Percentiles rank a stretch among this genome's conserved stretches.
Conservation (phyloP, 78 protist genomes). For the Pigoraptor vietnamica region DNA sequence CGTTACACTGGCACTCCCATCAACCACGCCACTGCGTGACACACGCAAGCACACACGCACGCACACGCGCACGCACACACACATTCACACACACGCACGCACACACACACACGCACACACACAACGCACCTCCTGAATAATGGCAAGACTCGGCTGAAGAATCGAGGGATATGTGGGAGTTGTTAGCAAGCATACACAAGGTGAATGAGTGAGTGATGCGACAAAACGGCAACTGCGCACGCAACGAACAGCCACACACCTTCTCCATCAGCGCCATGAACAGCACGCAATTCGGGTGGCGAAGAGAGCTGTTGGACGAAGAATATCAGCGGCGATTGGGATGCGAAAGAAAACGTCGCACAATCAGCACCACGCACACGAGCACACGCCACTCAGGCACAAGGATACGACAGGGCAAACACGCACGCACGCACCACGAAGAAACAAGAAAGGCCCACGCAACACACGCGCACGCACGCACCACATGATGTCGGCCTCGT, state of each 20-base stretch:
- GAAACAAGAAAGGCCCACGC: too few relatives aligned
- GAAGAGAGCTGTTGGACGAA: neutral
- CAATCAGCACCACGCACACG: neutral
- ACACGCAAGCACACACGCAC: neutral
- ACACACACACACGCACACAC: neutral
- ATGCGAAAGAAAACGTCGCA: neutral
- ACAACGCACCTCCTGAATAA: neutral
- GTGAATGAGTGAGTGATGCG: too few relatives aligned
- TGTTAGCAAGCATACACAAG: too few relatives aligned
- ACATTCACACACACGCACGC: neutral
- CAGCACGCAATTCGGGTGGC: neutral
- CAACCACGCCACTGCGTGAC: too few relatives aligned
- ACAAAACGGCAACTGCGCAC: too few relatives aligned
- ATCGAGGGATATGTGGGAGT: too few relatives aligned
- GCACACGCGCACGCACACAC: neutral
- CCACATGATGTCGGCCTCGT: neutral
- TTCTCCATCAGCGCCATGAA: neutral
- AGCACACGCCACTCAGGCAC: too few relatives aligned
- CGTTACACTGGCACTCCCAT: neutral
- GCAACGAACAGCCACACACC: neutral
- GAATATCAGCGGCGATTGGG: neutral
- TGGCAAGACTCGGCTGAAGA: neutral
- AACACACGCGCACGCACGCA: neutral
- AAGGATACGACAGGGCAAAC: too few relatives aligned
- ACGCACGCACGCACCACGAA: neutral